phyloP scores from a whole-genome alignment of 2,329 filamentous ascomycete species.

The Botrytis hyacinthi region DNA sequence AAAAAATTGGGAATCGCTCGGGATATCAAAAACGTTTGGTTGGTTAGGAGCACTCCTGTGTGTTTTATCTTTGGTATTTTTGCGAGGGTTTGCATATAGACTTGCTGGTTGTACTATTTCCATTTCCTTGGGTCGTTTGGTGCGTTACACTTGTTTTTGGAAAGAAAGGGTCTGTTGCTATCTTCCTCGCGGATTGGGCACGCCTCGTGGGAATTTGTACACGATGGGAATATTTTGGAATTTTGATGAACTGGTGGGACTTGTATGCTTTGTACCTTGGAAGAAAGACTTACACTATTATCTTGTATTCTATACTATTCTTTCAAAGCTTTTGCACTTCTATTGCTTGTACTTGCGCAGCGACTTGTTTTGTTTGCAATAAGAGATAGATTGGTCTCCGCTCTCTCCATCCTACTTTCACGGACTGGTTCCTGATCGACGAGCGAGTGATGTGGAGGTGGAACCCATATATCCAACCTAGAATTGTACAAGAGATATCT shows the following conservation, averaged over 20 bases:
- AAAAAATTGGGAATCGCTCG: constrained; percentile 22
- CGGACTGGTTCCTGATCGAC: constrained; percentile 11
- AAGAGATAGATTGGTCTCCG: not conserved
- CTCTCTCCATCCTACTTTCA: not conserved
- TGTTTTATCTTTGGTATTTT: constrained; percentile 18
- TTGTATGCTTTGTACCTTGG: constrained; percentile 21
- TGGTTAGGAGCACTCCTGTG: constrained; percentile 12
- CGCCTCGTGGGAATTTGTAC: constrained; percentile 18
- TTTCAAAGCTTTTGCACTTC: constrained; percentile 13
- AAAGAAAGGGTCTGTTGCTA: constrained; percentile 20
- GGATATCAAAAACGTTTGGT: constrained; percentile 20
- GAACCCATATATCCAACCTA: constrained; percentile 15
- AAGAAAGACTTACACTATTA: constrained; percentile 21
- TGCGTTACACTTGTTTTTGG: constrained; percentile 19
- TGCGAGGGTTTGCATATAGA: constrained; percentile 21
- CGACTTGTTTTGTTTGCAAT: constrained; percentile 18
- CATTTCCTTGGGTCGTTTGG: constrained; percentile 15
- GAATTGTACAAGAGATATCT: constrained; percentile 13
- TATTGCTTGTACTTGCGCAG: constrained; percentile 19
- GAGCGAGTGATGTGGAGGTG: constrained; percentile 12
- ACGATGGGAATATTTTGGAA: constrained; percentile 19
- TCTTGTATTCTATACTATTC: constrained; percentile 19
- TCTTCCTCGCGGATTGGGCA: constrained; percentile 23
- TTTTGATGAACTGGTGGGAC: constrained; percentile 22
- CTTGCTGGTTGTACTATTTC: constrained; percentile 21